Base-by-base conservation (phyloP, 2,329 filamentous ascomycete genomes). In the Fonsecaea nubica region DNA sequence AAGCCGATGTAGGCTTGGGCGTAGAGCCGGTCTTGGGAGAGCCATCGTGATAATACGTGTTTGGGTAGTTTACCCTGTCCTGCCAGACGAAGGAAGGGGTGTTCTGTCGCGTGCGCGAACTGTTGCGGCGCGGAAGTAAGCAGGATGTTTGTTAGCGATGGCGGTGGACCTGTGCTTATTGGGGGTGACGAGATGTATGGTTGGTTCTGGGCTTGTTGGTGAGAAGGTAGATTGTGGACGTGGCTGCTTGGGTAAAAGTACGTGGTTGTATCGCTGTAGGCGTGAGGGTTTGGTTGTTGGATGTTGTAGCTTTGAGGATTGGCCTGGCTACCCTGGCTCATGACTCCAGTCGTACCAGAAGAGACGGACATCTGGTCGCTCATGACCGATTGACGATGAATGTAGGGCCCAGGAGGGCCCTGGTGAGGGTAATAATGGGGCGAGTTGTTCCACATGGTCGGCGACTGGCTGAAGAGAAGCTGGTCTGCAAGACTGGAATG, bases 11-110 rank as follows among this genome's bases (percentile, higher is more conserved):
- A 91, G 58, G 86, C 85, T 69, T 90, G 88, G 38, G 89, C 87
- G 77, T 92, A 90, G 66, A 92, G 84, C 8, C 87, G 82, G 76
- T 92, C 90, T 76, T 91, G 90, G 12, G 87, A 86, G 52, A 92
- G 86, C 90, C 90, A 92, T 75, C 84, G 82, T 21, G 85, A 84
- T 10, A 92, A 80, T 0, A 82, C 78, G 0, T 80, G 73, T 57
- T 86, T 86, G 18, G 85, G 79, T 18, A 90, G 79, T 0, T 83
- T 85, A 25, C 90, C 90, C 63, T 83, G 81, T 13, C 89, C 89
- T 5, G 90, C 89, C 56, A 86, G 83, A 10, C 80, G 81, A 59
- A 92, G 85, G 77, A 92, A 92, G 0, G 86, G 82, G 62, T 88
- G 84, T 66, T 89, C 87, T 0, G 89, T 92, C 10, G 90, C 71